These are phyloP conservation scores for Teratosphaeria gauchensis DNA, from an alignment of 2,329 filamentous ascomycete species.

Conservation along the genomic window DNA sequence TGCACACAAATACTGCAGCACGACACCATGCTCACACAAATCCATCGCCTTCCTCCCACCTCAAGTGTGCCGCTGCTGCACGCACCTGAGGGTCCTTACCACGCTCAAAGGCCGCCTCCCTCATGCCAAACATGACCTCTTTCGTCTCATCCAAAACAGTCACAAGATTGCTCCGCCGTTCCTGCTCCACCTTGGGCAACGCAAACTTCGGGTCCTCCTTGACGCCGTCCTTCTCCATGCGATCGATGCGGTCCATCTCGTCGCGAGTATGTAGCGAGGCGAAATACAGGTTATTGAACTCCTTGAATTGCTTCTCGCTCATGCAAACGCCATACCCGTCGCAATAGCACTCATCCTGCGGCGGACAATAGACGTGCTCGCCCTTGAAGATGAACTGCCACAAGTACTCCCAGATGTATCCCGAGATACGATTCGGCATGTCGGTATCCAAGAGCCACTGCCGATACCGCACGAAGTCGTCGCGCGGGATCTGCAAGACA, in stretches of 20 bases:
- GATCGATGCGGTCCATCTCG: neutral
- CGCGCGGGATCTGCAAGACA: constrained; percentile 15
- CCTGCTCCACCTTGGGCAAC: neutral
- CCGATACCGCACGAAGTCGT: constrained; percentile 27
- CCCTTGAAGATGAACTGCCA: neutral
- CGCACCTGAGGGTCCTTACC: neutral
- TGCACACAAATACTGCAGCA: too few relatives aligned
- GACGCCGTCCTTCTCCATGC: neutral
- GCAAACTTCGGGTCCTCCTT: neutral
- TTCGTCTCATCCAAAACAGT: neutral
- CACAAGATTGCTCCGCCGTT: neutral
- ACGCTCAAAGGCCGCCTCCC: neutral
- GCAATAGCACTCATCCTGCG: neutral
- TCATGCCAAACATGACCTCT: neutral
- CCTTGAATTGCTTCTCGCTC: neutral
- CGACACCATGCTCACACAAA: too few relatives aligned
- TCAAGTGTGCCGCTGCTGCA: neutral
- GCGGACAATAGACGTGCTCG: neutral
- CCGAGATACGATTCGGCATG: neutral
- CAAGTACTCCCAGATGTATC: neutral
- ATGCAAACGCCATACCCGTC: neutral
- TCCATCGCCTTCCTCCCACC: neutral
- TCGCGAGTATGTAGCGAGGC: neutral
- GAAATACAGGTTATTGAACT: neutral
- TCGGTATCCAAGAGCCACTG: neutral